phyloP scores from a whole-genome alignment of 1,139 yeast genomes.

The Lodderomyces theae region DNA sequence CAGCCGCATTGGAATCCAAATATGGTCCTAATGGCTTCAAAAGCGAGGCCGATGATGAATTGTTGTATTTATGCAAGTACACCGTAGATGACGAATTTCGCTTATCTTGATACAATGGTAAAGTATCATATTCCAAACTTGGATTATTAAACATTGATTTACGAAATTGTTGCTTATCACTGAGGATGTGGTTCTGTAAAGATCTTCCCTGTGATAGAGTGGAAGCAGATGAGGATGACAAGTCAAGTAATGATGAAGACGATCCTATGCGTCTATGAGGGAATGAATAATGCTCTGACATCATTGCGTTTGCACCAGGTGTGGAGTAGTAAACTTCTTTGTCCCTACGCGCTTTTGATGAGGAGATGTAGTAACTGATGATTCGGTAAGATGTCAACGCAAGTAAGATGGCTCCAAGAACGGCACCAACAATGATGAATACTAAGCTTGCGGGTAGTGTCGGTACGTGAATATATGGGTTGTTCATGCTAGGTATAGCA shows the following conservation, averaged over 20 bases:
- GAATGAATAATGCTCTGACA: conserved; percentile 5
- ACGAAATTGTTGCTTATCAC: conserved; percentile 22
- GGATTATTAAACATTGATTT: conserved; percentile 41
- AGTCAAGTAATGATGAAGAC: background rate
- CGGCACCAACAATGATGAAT: conserved; percentile 43
- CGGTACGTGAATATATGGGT: conserved; percentile 34
- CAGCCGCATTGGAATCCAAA: conserved; percentile 1
- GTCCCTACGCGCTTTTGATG: conserved; percentile 35
- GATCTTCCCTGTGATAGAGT: conserved; percentile 11
- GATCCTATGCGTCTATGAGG: conserved; percentile 3
- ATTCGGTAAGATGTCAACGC: conserved; percentile 23
- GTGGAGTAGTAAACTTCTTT: conserved; percentile 26
- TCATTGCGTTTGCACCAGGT: conserved; percentile 10
- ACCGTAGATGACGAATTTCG: conserved; percentile 1
- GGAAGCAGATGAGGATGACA: conserved; percentile 4
- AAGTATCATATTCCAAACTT: conserved; percentile 20
- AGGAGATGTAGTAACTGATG: conserved; percentile 22
- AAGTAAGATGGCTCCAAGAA: conserved; percentile 27
- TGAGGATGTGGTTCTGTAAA: conserved; percentile 10
- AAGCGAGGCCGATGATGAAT: conserved; percentile 9
- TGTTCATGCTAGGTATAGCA: conserved; percentile 13
- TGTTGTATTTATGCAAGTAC: conserved; percentile 5
- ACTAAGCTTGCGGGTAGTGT: conserved; percentile 35
- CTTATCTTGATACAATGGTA: conserved; percentile 20
- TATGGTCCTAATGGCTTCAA: conserved; percentile 3